A percentile compares a stretch with the other conserved stretches of the same genome.
Evolutionary conservation across 768 basidiomycete species (phyloP).

Genomic region (Tulasnella sp.): DNA sequence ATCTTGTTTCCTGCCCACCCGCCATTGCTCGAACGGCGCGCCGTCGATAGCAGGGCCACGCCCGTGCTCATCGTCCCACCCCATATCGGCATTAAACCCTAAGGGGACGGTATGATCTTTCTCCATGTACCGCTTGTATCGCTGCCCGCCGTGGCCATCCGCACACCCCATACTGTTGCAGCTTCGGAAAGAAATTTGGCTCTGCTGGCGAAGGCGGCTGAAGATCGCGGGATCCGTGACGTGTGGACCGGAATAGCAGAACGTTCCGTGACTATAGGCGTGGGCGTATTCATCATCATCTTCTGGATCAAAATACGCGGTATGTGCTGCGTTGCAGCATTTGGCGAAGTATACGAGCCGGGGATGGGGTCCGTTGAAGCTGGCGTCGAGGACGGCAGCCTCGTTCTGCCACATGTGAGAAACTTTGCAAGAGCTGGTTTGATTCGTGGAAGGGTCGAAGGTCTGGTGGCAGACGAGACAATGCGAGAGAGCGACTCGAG

Average conservation of each 20-base stretch:
- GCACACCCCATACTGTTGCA: not conserved
- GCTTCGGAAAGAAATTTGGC: not conserved
- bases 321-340: not conserved
- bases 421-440: not conserved
- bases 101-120: not conserved
- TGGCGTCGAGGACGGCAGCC: not conserved
- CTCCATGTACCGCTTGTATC: not conserved
- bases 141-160: not conserved
- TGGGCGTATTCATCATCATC: slow-evolving; percentile 8
- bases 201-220: not conserved
- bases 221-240: not conserved
- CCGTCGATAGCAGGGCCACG: not conserved
- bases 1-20: not conserved
- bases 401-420: slow-evolving; percentile 7
- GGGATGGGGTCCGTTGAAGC: not conserved
- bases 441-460: too few species aligned
- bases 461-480: too few species aligned
- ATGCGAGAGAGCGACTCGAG: too few species aligned
- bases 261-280: not conserved
- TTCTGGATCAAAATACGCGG: not conserved
- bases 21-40: not conserved
- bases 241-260: not conserved
- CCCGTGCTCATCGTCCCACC: not conserved
- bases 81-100: not conserved
- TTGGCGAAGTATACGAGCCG: slow-evolving; percentile 9